Percentiles rank a stretch among this genome's conserved stretches.
Conservation (phyloP, 2,329 filamentous ascomycete species). For the Colletotrichum tropicicola region DNA sequence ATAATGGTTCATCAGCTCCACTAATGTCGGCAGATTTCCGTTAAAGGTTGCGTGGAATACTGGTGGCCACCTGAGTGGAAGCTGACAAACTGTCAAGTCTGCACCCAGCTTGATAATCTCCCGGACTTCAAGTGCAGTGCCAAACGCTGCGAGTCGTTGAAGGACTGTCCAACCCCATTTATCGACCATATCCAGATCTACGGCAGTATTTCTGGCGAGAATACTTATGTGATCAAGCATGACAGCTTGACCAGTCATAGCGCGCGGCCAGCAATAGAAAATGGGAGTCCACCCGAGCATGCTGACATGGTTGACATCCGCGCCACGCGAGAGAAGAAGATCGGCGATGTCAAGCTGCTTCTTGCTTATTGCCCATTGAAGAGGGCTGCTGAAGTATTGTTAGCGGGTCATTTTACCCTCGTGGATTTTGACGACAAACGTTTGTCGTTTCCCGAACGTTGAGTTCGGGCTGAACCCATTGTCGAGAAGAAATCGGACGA, state of each 20-base stretch:
- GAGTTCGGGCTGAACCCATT: neutral
- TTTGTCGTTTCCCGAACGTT: neutral
- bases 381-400: neutral
- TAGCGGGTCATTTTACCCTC: neutral
- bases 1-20: neutral
- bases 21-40: neutral
- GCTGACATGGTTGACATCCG: neutral
- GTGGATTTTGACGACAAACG: neutral
- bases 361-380: neutral
- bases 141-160: neutral
- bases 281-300: neutral
- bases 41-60: neutral
- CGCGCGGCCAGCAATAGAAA: neutral
- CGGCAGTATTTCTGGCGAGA: neutral
- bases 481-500: neutral
- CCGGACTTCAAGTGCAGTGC: neutral
- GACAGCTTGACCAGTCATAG: neutral
- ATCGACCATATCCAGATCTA: neutral
- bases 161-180: conserved; percentile 2
- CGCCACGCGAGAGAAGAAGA: neutral
- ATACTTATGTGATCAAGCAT: neutral
- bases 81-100: neutral
- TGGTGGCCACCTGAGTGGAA: neutral
- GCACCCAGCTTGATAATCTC: neutral
- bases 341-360: neutral